These are phyloP conservation scores for Kazachstania martiniae DNA, from an alignment of 805 yeast species.

Conservation along the genomic window DNA sequence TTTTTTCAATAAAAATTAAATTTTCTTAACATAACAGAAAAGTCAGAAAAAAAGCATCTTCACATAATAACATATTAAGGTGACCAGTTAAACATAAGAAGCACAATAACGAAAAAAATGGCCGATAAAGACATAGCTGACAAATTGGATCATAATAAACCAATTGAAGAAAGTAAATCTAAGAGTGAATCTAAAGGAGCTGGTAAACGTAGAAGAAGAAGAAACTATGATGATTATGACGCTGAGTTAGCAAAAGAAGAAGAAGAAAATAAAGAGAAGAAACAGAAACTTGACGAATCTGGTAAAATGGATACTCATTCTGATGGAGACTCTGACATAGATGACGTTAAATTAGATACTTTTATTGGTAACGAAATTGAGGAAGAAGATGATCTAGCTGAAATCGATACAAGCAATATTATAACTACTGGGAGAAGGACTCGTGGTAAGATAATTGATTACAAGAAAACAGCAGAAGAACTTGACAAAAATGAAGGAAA, in stretches of 20 bases:
- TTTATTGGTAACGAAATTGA: conserved; percentile 38
- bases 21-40: too few relatives aligned
- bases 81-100: too few relatives aligned
- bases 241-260: conserved; percentile 52
- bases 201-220: conserved; percentile 29
- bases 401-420: conserved; percentile 74
- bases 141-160: too few relatives aligned
- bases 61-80: too few relatives aligned
- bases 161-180: conserved; percentile 3
- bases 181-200: conserved; percentile 7
- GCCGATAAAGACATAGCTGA: neutral
- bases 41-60: too few relatives aligned
- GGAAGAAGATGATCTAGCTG: conserved; percentile 68
- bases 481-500: conserved; percentile 40
- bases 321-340: conserved; percentile 37
- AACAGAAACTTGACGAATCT: conserved; percentile 21
- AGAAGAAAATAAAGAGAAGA: conserved; percentile 28
- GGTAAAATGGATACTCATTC: conserved; percentile 21
- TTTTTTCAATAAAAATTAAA: too few relatives aligned
- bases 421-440: conserved; percentile 83
- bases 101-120: too few relatives aligned
- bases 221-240: conserved; percentile 48
- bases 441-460: conserved; percentile 81
- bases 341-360: conserved; percentile 41
- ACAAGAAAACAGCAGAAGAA: conserved; percentile 67